These are phyloP conservation scores for Epichloe bromicola DNA, from an alignment of 2,329 filamentous ascomycete species.

Conservation along the genomic window DNA sequence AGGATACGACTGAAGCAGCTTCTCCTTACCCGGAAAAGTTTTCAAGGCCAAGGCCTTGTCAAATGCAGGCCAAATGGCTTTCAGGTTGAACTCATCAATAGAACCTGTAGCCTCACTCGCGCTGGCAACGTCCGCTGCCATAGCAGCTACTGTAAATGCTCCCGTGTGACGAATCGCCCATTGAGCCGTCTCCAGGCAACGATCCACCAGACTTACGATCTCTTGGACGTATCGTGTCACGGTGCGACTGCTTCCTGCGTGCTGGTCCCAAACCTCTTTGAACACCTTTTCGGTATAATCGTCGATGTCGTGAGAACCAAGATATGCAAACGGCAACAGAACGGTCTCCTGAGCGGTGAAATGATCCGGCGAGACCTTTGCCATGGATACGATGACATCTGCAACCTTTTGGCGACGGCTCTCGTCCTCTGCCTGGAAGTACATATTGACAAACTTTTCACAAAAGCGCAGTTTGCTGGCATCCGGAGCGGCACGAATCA, in stretches of 20 bases:
- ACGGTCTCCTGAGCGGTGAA: constrained; percentile 65
- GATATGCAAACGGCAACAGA: constrained; percentile 75
- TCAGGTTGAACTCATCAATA: constrained; percentile 46
- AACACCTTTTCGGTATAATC: constrained; percentile 71
- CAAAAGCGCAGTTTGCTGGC: constrained; percentile 38
- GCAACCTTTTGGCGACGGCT: constrained; percentile 57
- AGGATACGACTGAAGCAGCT: constrained; percentile 66
- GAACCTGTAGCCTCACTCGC: constrained; percentile 43
- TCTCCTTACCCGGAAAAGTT: constrained; percentile 87
- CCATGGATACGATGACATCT: constrained; percentile 70
- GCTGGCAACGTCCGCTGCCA: constrained; percentile 50
- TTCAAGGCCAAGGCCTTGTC: constrained; percentile 76
- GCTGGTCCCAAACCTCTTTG: constrained; percentile 75
- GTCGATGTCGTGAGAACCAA: constrained; percentile 76
- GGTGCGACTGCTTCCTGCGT: constrained; percentile 72
- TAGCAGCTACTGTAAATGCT: constrained; percentile 66
- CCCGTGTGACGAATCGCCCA: constrained; percentile 88
- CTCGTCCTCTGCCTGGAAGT: constrained; percentile 73
- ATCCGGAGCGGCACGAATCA: constrained; percentile 49
- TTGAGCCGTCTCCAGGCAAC: constrained; percentile 62
- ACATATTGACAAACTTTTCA: constrained; percentile 49
- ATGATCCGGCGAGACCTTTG: constrained; percentile 78
- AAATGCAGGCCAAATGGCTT: constrained; percentile 66
- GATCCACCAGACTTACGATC: constrained; percentile 56
- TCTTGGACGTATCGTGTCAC: constrained; percentile 76